Evolutionary conservation across 1,284 basidiomycete genomes (phyloP), one percentile per base, ranked within the genome.

Genomic region (Schizophyllum commune): DNA sequence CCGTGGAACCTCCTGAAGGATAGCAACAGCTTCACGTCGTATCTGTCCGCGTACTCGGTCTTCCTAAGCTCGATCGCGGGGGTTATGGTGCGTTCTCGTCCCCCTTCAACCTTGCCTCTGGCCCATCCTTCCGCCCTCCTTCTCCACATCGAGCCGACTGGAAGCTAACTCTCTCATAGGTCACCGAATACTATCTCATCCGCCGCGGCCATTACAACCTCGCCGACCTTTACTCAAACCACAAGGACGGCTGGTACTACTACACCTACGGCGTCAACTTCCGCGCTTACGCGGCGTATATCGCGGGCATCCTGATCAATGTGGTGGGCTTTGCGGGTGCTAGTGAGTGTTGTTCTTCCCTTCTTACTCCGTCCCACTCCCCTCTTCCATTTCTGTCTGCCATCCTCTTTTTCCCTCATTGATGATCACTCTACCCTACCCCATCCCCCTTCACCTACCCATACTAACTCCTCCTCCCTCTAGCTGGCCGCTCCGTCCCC

Each of bases 1-100:
- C 91, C 91, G 1, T 95, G 92, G 92, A 85, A 91, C 68, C 76
- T 94, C 32, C 80, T 92, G 66, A 87, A 87, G 71, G 83, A 79
- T 64, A 88, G 85, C 70, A 91, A 86, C 69, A 83, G 78, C 63
- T 94, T 95, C 75, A 86, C 89, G 17, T 88, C 87, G 34, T 95
- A 95, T 73, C 83, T 95, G 17, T 89, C 89, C 13, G 88, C 90
- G 1, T 94, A 92, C 73, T 88, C 88, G 22, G 89, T 92, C 61
- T 92, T 92, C 77, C 74, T 92, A 34, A 89, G 87, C 57, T 91
- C 89, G 22, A 89, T 94, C 66, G 87, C 85, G 21, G 90, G 89
- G 11, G 89, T 91, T n/a, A 89, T 92, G 86, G 84, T 85, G 55
- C 52, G 72, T 63, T 17, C 6, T 27, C 5, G 3, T 27, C 27